A percentile compares a stretch with the other conserved stretches of the same genome.
Evolutionary conservation across 129 eudicot species (phyloP).

Genomic region (Rutidosis leptorrhynchoides): DNA sequence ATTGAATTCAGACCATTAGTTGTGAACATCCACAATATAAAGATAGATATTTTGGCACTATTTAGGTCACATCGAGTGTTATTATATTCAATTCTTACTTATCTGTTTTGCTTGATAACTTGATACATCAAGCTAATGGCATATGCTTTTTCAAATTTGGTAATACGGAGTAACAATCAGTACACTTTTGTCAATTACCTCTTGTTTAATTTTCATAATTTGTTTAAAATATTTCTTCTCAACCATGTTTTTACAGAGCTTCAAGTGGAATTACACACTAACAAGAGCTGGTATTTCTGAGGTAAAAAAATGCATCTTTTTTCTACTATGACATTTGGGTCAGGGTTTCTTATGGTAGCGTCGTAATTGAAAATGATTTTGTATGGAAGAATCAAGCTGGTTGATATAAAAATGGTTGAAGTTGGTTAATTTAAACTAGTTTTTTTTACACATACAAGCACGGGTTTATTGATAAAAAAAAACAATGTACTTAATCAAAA

Average conservation of each 20-base stretch:
- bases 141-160: conserved; percentile 22
- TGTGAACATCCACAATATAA: no score
- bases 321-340: conserved; percentile 15
- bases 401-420: no score
- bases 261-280: conserved; percentile 7
- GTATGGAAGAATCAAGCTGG: background rate
- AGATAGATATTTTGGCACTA: no score
- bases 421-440: no score
- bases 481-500: no score
- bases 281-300: conserved; percentile 25
- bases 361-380: no score
- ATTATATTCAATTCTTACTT: no score
- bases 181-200: background rate
- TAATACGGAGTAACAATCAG: conserved; percentile 4
- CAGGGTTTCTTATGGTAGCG: no score
- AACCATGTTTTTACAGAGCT: conserved; percentile 11
- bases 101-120: background rate
- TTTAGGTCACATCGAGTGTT: no score
- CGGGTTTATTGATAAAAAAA: no score
- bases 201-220: background rate
- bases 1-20: no score
- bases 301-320: conserved; percentile 11
- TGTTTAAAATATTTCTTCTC: background rate
- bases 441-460: no score
- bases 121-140: conserved; percentile 17